These are phyloP conservation scores for Boletus eberwhitei DNA, from an alignment of 768 basidiomycete species.

Conservation along the genomic window DNA sequence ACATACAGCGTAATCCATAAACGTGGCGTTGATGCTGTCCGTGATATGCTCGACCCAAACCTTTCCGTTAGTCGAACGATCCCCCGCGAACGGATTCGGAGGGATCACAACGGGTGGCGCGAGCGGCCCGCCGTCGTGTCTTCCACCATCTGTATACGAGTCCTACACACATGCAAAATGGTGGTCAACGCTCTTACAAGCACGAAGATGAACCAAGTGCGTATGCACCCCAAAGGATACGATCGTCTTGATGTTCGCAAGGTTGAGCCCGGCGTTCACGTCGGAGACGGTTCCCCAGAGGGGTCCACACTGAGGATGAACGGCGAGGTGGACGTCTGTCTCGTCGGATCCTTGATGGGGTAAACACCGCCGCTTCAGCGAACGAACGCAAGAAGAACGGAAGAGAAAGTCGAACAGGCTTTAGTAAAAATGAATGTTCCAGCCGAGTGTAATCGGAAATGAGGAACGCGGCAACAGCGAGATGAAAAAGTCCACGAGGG, in stretches of 20 bases:
- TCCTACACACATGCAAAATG: constrained; percentile 30
- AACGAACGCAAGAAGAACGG: not conserved
- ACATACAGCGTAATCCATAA: constrained; percentile 52
- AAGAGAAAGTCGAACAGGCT: not conserved
- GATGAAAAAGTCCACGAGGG: not conserved
- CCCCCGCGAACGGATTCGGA: constrained; percentile 47
- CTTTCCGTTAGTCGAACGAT: constrained; percentile 47
- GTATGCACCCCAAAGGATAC: constrained; percentile 49
- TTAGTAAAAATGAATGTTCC: not conserved
- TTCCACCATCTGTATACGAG: constrained; percentile 50
- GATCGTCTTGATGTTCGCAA: constrained; percentile 40
- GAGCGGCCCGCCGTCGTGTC: constrained; percentile 43
- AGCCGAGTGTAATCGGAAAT: not conserved
- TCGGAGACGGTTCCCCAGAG: constrained; percentile 41
- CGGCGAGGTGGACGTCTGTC: constrained; percentile 39
- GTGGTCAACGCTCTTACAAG: not conserved
- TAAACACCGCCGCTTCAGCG: constrained; percentile 7
- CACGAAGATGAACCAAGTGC: not conserved
- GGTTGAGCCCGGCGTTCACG: constrained; percentile 46
- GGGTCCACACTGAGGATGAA: constrained; percentile 43
- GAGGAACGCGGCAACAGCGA: not conserved
- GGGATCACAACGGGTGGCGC: constrained; percentile 39
- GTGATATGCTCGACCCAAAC: constrained; percentile 51
- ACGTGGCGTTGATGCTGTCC: constrained; percentile 33
- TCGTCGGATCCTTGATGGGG: constrained; percentile 15